phyloP scores from a whole-genome alignment of 441 rosid genomes.

The Adansonia gregorii region DNA sequence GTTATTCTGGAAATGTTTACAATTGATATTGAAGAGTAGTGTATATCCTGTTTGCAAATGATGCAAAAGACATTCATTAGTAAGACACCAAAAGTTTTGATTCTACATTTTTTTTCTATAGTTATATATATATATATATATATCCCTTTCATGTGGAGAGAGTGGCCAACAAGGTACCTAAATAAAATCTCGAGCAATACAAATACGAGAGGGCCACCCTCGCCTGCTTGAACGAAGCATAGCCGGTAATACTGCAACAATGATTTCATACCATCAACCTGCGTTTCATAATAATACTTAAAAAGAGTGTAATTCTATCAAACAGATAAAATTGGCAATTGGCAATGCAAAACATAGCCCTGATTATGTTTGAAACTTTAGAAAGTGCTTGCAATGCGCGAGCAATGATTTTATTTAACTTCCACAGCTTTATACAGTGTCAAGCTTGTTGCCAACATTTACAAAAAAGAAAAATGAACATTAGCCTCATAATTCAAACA shows the following conservation, averaged over 20 bases:
- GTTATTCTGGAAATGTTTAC: background rate
- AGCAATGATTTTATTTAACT: no score
- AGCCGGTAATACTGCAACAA: constrained; percentile 33
- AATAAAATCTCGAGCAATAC: constrained; percentile 55
- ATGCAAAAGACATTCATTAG: background rate
- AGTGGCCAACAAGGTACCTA: constrained; percentile 55
- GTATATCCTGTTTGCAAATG: constrained; percentile 8
- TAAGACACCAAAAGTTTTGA: background rate
- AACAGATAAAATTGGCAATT: background rate
- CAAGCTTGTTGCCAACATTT: no score
- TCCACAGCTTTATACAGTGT: no score
- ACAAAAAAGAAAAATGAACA: no score
- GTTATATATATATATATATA: constrained; percentile 39
- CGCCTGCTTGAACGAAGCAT: constrained; percentile 34
- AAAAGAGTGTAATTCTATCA: constrained; percentile 3
- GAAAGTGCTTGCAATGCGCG: no score
- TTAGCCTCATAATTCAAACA: no score
- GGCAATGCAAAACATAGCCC: background rate
- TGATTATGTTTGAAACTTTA: background rate
- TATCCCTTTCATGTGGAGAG: constrained; percentile 51
- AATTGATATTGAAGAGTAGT: background rate
- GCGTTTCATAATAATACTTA: constrained; percentile 26
- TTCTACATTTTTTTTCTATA: background rate
- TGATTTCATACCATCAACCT: constrained; percentile 48
- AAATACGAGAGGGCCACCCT: constrained; percentile 42